Evolutionary conservation across 108 stramenopile genomes (phyloP).

Genomic region (Cyclotella sp.): DNA sequence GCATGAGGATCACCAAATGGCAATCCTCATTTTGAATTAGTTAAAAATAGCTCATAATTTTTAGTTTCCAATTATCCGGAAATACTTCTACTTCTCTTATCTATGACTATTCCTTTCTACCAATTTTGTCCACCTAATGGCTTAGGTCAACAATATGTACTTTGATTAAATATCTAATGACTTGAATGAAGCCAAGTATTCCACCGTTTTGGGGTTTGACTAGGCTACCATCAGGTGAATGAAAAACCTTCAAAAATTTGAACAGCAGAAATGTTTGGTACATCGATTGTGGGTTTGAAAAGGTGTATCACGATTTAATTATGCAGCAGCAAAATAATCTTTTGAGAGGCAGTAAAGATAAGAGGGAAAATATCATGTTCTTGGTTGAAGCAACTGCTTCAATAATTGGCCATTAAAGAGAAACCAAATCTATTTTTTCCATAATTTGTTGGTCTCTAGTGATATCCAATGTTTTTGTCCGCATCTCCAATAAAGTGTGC

Average conservation of each 20-base stretch:
- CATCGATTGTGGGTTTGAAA: constrained; percentile 22
- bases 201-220: constrained; percentile 30
- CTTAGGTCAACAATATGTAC: constrained; percentile 22
- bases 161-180: constrained; percentile 42
- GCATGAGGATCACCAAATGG: too few species aligned
- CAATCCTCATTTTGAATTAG: too few species aligned
- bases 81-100: too few species aligned
- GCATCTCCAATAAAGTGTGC: constrained; percentile 6
- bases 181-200: constrained; percentile 38
- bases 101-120: too few species aligned
- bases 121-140: too few species aligned
- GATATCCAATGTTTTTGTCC: constrained; percentile 4
- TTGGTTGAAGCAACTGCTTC: too few species aligned
- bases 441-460: background rate
- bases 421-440: too few species aligned
- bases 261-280: constrained; percentile 29
- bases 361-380: too few species aligned
- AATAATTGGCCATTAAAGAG: too few species aligned
- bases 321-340: constrained; percentile 18
- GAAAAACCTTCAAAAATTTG: constrained; percentile 10
- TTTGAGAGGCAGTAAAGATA: constrained; percentile 3
- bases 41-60: too few species aligned
- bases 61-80: too few species aligned
- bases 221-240: constrained; percentile 24
- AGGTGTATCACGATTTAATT: constrained; percentile 29